These are phyloP conservation scores for Astrothelium subdiscretum DNA, from an alignment of 495 filamentous ascomycete genomes.

Conservation along the genomic window DNA sequence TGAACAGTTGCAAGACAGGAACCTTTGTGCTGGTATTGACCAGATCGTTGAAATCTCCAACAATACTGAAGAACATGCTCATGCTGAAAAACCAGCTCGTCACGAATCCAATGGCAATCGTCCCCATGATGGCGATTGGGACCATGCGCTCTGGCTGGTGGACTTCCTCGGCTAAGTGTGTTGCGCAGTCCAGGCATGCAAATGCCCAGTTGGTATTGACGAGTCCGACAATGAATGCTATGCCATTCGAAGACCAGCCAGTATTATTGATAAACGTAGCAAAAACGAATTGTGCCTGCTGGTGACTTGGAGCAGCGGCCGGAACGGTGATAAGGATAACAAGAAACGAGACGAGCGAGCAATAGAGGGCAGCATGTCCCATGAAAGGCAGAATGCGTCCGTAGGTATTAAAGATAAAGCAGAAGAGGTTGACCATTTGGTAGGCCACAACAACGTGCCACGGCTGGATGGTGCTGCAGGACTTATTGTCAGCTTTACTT, in stretches of 20 bases:
- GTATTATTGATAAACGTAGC: conserved; percentile 50
- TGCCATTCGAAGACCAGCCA: conserved; percentile 45
- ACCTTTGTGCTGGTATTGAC: conserved; percentile 39
- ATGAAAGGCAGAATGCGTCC: conserved; percentile 40
- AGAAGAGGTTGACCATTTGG: conserved; percentile 41
- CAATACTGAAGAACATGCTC: conserved; percentile 48
- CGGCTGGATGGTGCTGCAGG: conserved; percentile 34
- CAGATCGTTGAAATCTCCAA: conserved; percentile 36
- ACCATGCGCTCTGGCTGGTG: conserved; percentile 36
- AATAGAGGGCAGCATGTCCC: conserved; percentile 39
- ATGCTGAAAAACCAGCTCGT: conserved; percentile 46
- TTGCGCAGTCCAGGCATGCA: conserved; percentile 47
- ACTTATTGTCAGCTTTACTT: conserved; percentile 4
- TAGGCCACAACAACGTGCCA: conserved; percentile 45
- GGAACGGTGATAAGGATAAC: conserved; percentile 46
- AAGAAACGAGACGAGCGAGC: conserved; percentile 42
- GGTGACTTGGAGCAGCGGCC: conserved; percentile 41
- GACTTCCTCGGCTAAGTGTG: conserved; percentile 55
- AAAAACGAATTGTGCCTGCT: conserved; percentile 48
- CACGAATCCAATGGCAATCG: conserved; percentile 46
- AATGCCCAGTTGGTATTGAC: conserved; percentile 54
- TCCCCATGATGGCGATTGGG: conserved; percentile 47
- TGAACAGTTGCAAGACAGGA: conserved; percentile 47
- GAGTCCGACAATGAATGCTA: conserved; percentile 55
- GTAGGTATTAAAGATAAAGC: conserved; percentile 50